Evolutionary conservation across 768 basidiomycete species (phyloP), one percentile per base, ranked within the genome.

Genomic region (Rhizopogon sp.): DNA sequence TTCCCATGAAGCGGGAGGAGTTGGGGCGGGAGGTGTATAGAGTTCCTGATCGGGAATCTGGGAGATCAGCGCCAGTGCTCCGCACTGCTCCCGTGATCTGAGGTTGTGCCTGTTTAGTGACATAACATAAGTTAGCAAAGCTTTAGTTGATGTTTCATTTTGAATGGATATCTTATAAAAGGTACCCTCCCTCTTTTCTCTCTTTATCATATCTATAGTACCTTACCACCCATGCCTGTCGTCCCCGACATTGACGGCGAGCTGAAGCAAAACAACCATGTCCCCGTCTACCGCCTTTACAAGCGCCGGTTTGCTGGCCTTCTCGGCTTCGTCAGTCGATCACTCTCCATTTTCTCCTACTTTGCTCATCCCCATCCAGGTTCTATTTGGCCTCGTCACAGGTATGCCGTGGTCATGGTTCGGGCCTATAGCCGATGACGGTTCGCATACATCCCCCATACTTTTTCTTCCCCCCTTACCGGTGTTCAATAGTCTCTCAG

Each of bases 371-470:
- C 25, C 7, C 6, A 35, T 14, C 3, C 50, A 89, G 88, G 73
- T 86, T 9, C 31, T 86, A 31, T 70, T 92, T 33, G 87, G 83
- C 52, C 65, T 85, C 40, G 76, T 83, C 10, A 73, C 78, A 2
- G 88, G 80, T 6, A 82, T 88, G 84, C 71, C 78, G 6, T 84
- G 83, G 80, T 79, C 87, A 3, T 93, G 90, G 90, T 93, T 93
- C 62, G 90, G 90, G 3, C 88, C 91, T 3, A 92, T 94, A 52
- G 74, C 90, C 0, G 83, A 82, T 41, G 66, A 84, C 61, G 75
- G 90, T 90, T 46, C 42, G 75, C 57, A 11, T 6, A 31, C 14
- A 8, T 20, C n/a, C 1, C 14, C 22, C 2, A 3, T 14, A 1
- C 31, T 14, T 57, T 13, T 13, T 5, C 22, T 6, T n/a, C n/a